These are phyloP conservation scores for Fraxinus cuspidata DNA, from an alignment of 257 asterid species.

Conservation along the genomic window DNA sequence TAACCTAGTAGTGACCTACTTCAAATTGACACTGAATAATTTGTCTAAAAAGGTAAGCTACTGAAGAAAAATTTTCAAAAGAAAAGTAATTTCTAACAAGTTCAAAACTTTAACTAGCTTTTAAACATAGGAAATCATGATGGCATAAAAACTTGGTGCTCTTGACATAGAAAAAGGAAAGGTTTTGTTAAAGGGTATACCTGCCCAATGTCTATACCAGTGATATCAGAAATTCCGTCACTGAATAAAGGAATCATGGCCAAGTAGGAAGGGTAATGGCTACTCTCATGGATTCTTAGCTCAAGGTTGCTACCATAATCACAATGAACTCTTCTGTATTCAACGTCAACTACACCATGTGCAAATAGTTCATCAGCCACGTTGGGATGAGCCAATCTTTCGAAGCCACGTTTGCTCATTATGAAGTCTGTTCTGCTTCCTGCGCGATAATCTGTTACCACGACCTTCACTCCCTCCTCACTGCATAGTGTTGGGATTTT, in stretches of 20 bases:
- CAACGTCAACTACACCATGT: slow-evolving; percentile 64
- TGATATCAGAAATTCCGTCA: not conserved
- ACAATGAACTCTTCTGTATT: slow-evolving; percentile 54
- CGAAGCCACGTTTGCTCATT: slow-evolving; percentile 53
- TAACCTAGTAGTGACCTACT: too few relatives aligned
- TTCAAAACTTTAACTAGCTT: too few relatives aligned
- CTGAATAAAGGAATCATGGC: slow-evolving; percentile 58
- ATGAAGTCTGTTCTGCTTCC: slow-evolving; percentile 67
- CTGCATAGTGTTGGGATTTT: slow-evolving; percentile 52
- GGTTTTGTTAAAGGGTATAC: too few relatives aligned
- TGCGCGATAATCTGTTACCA: slow-evolving; percentile 69
- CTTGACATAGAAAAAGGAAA: too few relatives aligned
- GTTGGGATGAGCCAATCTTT: slow-evolving; percentile 54
- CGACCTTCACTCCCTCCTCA: slow-evolving; percentile 57
- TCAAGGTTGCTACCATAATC: slow-evolving; percentile 35
- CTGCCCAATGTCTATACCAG: too few relatives aligned
- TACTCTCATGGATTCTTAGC: slow-evolving; percentile 55
- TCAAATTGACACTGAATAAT: too few relatives aligned
- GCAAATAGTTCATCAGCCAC: slow-evolving; percentile 46
- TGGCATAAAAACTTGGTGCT: too few relatives aligned
- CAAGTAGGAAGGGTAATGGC: slow-evolving; percentile 52
- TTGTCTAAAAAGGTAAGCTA: too few relatives aligned
- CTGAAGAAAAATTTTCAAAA: too few relatives aligned
- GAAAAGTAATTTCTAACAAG: too few relatives aligned
- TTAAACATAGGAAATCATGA: too few relatives aligned